Conservation (phyloP, 495 filamentous ascomycete genomes). For the Talaromyces wortmannii region DNA sequence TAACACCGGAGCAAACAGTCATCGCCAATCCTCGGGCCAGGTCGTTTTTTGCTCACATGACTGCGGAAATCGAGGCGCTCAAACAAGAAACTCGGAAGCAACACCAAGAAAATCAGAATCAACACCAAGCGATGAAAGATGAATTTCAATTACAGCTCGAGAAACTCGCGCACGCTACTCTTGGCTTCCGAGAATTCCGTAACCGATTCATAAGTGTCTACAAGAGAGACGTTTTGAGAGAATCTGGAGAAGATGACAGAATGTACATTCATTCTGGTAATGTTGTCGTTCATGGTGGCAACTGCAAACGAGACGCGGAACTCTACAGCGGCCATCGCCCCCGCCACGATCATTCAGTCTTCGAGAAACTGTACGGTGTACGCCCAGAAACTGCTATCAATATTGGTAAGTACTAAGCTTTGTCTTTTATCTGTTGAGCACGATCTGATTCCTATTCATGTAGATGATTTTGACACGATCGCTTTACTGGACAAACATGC, state of each 20-base stretch:
- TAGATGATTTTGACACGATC: too few species aligned
- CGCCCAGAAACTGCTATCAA: neutral
- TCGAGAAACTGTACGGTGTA: neutral
- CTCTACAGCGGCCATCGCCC: neutral
- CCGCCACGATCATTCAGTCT: neutral
- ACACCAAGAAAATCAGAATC: too few species aligned
- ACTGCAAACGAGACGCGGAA: neutral
- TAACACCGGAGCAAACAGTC: too few species aligned
- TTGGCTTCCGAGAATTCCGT: neutral
- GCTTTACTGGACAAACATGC: too few species aligned
- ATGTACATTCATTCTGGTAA: neutral
- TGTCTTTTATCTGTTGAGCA: too few species aligned
- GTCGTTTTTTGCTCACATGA: too few species aligned
- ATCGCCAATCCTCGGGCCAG: too few species aligned
- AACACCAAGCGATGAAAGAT: too few species aligned
- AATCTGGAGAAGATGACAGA: neutral
- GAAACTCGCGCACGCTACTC: neutral
- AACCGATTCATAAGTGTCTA: neutral
- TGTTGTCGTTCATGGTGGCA: neutral
- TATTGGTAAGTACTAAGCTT: too few species aligned
- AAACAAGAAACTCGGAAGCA: too few species aligned
- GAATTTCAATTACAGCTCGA: neutral
- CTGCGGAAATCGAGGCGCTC: too few species aligned
- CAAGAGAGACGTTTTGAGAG: neutral
- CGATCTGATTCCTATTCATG: too few species aligned